These are phyloP conservation scores for Quambalaria eucalypti DNA, from an alignment of 1,284 basidiomycete genomes.

Conservation along the genomic window DNA sequence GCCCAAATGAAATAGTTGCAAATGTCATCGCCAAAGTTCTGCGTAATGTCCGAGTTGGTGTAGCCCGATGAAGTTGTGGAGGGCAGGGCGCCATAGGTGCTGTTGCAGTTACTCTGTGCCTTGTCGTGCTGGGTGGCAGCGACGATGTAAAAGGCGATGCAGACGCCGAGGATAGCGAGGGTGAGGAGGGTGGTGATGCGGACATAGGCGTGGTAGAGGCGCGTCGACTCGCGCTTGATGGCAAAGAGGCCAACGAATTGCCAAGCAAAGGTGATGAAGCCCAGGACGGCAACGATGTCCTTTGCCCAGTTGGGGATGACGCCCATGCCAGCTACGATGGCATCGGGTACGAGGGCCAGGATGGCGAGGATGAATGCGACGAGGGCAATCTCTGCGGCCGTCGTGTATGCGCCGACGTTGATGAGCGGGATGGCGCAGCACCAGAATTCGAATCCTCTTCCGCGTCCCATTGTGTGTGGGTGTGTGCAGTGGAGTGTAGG, in stretches of 20 bases:
- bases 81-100: slow-evolving; percentile 19
- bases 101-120: slow-evolving; percentile 21
- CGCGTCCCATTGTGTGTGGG: neutral
- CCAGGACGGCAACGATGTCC: slow-evolving; percentile 31
- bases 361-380: slow-evolving; percentile 33
- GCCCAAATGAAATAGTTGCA: slow-evolving; percentile 44
- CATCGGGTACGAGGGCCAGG: slow-evolving; percentile 26
- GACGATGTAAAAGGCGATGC: slow-evolving; percentile 32
- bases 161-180: slow-evolving; percentile 20
- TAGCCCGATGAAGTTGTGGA: slow-evolving; percentile 5
- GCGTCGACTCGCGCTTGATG: slow-evolving; percentile 24
- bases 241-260: slow-evolving; percentile 34
- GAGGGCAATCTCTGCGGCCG: slow-evolving; percentile 32
- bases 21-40: slow-evolving; percentile 15
- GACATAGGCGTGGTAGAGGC: slow-evolving; percentile 36
- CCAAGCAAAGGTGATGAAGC: slow-evolving; percentile 32
- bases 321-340: slow-evolving; percentile 35
- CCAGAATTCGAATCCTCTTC: slow-evolving; percentile 33
- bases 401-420: slow-evolving; percentile 40
- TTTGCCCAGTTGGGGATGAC: slow-evolving; percentile 38
- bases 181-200: slow-evolving; percentile 39
- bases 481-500: neutral
- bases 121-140: slow-evolving; percentile 26
- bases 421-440: slow-evolving; percentile 42
- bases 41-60: slow-evolving; percentile 8